These are phyloP conservation scores for Neonectria ditissima DNA, from an alignment of 2,329 filamentous ascomycete genomes.

Conservation along the genomic window DNA sequence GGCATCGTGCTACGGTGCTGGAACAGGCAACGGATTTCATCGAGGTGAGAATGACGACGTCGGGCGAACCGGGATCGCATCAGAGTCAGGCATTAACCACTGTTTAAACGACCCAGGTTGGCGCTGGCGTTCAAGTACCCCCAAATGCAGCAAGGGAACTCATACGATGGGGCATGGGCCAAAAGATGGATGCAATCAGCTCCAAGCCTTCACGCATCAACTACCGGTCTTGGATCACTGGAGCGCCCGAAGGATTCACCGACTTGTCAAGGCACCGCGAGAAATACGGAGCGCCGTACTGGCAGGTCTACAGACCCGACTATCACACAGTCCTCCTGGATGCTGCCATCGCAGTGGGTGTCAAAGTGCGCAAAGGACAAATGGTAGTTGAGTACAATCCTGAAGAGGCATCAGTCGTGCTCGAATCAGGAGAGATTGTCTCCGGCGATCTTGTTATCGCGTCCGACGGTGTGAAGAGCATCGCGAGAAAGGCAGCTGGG, in stretches of 20 bases:
- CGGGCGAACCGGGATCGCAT: not conserved
- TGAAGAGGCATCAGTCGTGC: not conserved
- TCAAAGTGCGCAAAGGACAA: conserved; percentile 12
- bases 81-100: too few relatives aligned
- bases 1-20: conserved; percentile 21
- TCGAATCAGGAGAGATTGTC: conserved; percentile 16
- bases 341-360: conserved; percentile 12
- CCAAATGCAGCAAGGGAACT: conserved; percentile 21
- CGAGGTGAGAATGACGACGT: conserved; percentile 3
- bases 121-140: conserved; percentile 24
- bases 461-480: conserved; percentile 27
- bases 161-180: conserved; percentile 23
- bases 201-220: conserved; percentile 21
- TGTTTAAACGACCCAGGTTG: not conserved
- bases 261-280: conserved; percentile 11
- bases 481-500: conserved; percentile 7
- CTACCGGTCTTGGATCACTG: conserved; percentile 21
- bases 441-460: conserved; percentile 11
- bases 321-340: conserved; percentile 16
- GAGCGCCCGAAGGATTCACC: conserved; percentile 4
- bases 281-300: conserved; percentile 20
- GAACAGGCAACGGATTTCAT: conserved; percentile 25
- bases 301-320: conserved; percentile 22
- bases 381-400: conserved; percentile 11
- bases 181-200: conserved; percentile 21